Evolutionary conservation across 1,284 basidiomycete species (phyloP).

Genomic region (Entoloma clypeatum): DNA sequence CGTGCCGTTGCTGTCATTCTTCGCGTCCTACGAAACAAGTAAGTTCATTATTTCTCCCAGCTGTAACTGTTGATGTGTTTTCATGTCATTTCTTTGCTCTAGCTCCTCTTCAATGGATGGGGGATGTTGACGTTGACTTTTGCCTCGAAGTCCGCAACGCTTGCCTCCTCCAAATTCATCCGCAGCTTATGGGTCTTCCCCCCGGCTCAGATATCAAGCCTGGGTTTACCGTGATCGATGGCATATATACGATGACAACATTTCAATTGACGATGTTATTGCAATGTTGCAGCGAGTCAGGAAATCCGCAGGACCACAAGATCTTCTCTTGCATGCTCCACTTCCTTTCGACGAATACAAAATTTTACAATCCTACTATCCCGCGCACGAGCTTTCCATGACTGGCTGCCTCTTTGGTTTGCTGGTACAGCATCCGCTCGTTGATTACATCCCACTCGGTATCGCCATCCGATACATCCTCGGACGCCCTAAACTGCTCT

Average conservation of each 20-base stretch:
- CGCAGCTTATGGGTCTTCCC: conserved; percentile 93
- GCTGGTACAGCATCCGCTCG: conserved; percentile 89
- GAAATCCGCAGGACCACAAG: conserved; percentile 86
- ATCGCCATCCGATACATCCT: conserved; percentile 97
- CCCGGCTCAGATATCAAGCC: conserved; percentile 89
- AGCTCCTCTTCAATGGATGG: conserved; percentile 65
- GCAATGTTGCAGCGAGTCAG: conserved; percentile 81
- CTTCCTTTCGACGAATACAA: conserved; percentile 99
- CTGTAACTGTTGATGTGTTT: conserved; percentile 10
- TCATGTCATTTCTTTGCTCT: conserved; percentile 8
- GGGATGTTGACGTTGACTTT: conserved; percentile 82
- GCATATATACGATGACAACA: conserved; percentile 96
- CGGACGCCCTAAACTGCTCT: conserved; percentile 86
- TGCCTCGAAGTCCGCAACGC: conserved; percentile 92
- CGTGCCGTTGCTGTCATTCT: conserved; percentile 91
- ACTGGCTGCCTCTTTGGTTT: conserved; percentile 97
- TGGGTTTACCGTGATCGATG: conserved; percentile 86
- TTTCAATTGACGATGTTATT: conserved; percentile 93
- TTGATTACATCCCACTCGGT: conserved; percentile 93
- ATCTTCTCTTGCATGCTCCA: conserved; percentile 99
- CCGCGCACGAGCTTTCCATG: conserved; percentile 91
- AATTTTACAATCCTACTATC: conserved; percentile 97
- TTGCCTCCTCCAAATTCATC: conserved; percentile 94
- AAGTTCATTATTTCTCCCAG: too few species aligned
- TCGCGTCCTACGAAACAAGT: conserved; percentile 80